Base-by-base conservation (phyloP, 306 rosid genomes). In the Cucumis melo region DNA sequence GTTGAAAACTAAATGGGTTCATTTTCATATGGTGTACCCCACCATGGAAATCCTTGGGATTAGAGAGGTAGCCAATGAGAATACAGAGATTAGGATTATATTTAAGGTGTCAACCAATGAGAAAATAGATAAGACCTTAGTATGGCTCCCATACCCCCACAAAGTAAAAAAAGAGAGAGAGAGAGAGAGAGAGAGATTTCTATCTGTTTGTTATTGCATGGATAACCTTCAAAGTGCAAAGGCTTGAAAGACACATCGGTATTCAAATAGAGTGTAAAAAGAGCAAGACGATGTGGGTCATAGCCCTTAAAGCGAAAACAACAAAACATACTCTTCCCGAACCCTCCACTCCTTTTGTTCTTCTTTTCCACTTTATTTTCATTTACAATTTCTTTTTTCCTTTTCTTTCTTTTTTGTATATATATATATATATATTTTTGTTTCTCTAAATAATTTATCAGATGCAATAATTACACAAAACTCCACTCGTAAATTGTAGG, bases 51-150 rank as follows among this genome's bases (percentile, higher is more conserved):
- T 77, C 83, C 61, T 14, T 51, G 3, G 12, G 86, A 83, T 83
- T 77, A 76, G 80, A 82, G 27, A 79, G 17, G 0, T 68, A 80
- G 5, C 92, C 92, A 89, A 91, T 91, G 8, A 78, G 68, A 77
- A 74, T 4, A 1, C 67, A 80, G 14, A 39, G 78, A 73, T 83
- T 76, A 73, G 78, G 96, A 91, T 91, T 24, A 79, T 80, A 83
- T 85, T 77, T 78, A 19, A 5, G 12, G 2, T 0, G 10, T 81
- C 82, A 9, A 3, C 96, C 96, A 91, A 91, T 91, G 1, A 80
- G 23, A 85, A 80, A 67, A 9, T 3, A 81, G 96, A 91, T 91
- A 81, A 81, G 83, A 79, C 63, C 32, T 34, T 15, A 0, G 10
- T 38, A 16, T 39, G 73, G 51, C 46, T 64, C 24, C 58, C 2